These are phyloP conservation scores for Mycena citricolor DNA, from an alignment of 1,284 basidiomycete genomes.

Conservation along the genomic window DNA sequence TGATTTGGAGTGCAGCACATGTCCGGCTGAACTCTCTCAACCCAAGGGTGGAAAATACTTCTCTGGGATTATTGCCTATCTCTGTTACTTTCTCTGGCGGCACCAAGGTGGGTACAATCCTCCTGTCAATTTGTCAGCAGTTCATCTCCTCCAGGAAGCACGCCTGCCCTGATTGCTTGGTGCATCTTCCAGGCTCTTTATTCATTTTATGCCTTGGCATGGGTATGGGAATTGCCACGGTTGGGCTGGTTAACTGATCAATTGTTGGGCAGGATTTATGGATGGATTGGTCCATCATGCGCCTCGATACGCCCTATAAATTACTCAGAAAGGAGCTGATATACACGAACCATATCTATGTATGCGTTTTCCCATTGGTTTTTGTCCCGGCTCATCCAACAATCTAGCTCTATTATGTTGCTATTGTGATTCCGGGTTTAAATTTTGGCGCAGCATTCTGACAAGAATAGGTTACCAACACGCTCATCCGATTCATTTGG, in stretches of 20 bases:
- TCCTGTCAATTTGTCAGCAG: not conserved
- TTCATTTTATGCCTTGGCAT: slow-evolving; percentile 71
- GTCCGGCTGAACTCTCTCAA: not conserved
- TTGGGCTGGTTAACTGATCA: slow-evolving; percentile 1
- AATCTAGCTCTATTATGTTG: slow-evolving; percentile 70
- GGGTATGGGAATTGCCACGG: slow-evolving; percentile 53
- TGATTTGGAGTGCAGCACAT: not conserved
- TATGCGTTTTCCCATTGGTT: slow-evolving; percentile 28
- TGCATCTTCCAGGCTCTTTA: slow-evolving; percentile 63
- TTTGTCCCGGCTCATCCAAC: slow-evolving; percentile 4
- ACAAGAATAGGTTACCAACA: slow-evolving; percentile 59
- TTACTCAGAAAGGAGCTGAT: slow-evolving; percentile 76
- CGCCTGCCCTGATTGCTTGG: slow-evolving; percentile 45
- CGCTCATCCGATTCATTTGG: slow-evolving; percentile 82
- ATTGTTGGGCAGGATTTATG: slow-evolving; percentile 55
- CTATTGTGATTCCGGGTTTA: slow-evolving; percentile 51
- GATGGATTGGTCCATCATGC: slow-evolving; percentile 83
- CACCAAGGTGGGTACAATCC: slow-evolving; percentile 47
- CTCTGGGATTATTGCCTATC: slow-evolving; percentile 60
- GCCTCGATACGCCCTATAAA: slow-evolving; percentile 53
- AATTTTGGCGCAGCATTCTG: not conserved
- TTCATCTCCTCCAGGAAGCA: not conserved
- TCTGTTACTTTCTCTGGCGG: slow-evolving; percentile 77
- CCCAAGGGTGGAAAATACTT: slow-evolving; percentile 78
- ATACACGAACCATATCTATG: slow-evolving; percentile 60